These are phyloP conservation scores for Melanomma pulvis-pyrius DNA, from an alignment of 495 filamentous ascomycete species.

Conservation along the genomic window DNA sequence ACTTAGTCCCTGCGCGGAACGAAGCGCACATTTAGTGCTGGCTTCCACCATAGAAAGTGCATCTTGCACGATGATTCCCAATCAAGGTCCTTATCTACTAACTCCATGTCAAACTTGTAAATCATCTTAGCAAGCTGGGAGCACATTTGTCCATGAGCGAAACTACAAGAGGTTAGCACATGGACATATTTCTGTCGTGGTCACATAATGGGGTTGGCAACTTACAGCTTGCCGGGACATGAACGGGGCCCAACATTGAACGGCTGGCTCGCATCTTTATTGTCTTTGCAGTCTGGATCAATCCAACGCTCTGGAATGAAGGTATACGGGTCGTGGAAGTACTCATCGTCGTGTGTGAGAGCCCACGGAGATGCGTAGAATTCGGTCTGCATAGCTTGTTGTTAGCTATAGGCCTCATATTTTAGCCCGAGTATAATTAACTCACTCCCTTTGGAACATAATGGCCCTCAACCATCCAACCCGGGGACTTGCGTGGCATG, in stretches of 20 bases:
- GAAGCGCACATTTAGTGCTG: not conserved
- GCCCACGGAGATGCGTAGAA: not conserved
- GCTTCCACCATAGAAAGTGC: constrained; percentile 1
- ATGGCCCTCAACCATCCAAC: not conserved
- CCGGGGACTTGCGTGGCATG: not conserved
- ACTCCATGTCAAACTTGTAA: not conserved
- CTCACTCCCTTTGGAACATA: not conserved
- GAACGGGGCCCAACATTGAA: not conserved
- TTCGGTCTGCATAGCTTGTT: not conserved
- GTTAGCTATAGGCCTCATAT: too few species aligned
- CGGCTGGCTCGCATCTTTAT: not conserved
- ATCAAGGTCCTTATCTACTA: not conserved
- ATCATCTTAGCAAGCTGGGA: too few species aligned
- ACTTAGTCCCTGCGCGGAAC: not conserved
- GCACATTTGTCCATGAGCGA: too few species aligned
- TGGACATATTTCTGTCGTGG: too few species aligned
- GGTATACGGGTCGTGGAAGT: not conserved
- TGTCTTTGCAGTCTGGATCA: constrained; percentile 1
- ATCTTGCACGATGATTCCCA: not conserved
- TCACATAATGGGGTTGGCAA: too few species aligned
- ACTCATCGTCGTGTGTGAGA: not conserved
- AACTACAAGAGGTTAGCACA: too few species aligned
- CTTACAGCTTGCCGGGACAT: not conserved
- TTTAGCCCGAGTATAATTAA: too few species aligned
- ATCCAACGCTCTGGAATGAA: not conserved